Evolutionary conservation across 2,329 filamentous ascomycete species (phyloP).

Genomic region (Diaporthe batatas): DNA sequence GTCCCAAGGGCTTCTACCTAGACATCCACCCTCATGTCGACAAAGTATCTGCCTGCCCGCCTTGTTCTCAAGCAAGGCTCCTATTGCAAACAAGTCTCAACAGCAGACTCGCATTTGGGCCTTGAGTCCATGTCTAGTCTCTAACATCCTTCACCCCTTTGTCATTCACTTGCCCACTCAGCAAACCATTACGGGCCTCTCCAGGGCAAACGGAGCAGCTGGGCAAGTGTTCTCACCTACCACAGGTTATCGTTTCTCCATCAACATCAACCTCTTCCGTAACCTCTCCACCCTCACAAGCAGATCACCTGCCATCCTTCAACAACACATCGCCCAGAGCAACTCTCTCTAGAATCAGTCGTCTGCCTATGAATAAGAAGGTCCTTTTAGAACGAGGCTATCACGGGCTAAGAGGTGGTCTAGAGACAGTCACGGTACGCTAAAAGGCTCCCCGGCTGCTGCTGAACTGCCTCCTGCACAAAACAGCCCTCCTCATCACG

Average conservation of each 20-base stretch:
- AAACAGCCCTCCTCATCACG: background rate
- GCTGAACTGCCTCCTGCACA: background rate
- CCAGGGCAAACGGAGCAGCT: background rate
- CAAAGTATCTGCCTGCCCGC: background rate
- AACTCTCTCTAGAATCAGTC: background rate
- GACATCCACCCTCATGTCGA: background rate
- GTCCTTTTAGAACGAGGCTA: too few species aligned
- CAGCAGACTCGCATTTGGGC: background rate
- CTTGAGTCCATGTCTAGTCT: background rate
- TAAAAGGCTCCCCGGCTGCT: background rate
- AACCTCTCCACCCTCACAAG: too few species aligned
- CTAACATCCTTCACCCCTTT: background rate
- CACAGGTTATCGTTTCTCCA: too few species aligned
- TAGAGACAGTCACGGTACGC: background rate
- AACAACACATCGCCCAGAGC: background rate
- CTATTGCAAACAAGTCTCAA: background rate
- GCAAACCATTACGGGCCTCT: background rate
- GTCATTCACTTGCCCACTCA: background rate
- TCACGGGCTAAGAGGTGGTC: background rate
- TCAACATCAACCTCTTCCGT: background rate
- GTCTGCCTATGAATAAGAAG: background rate
- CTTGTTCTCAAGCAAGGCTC: background rate
- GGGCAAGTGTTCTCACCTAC: slow-evolving; percentile 7
- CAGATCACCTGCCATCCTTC: background rate
- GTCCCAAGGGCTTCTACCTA: background rate